Conservation (phyloP, 352 stramenopile species). For the Globisporangium rhizosaccharum region DNA sequence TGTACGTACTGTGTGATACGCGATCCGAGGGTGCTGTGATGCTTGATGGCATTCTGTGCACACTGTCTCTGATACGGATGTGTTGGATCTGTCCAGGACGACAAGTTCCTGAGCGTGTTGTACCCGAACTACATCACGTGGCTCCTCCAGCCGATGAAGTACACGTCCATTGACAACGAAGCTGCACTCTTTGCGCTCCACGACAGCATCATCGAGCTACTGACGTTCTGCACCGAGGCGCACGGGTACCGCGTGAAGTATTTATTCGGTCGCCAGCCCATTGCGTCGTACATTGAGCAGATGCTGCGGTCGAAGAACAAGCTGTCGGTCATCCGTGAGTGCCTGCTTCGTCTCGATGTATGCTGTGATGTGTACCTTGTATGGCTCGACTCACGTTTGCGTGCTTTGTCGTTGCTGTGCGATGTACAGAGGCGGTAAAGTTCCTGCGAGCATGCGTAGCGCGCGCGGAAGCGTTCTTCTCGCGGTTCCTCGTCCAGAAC, state of each 20-base stretch:
- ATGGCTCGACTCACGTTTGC: conserved; percentile 2
- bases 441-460: conserved; percentile 72
- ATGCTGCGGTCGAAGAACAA: conserved; percentile 83
- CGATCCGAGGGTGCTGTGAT: neutral
- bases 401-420: neutral
- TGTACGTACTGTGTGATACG: conserved; percentile 22
- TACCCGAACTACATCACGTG: conserved; percentile 87
- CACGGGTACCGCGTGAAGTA: conserved; percentile 87
- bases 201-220: conserved; percentile 78
- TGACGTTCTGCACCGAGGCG: conserved; percentile 82
- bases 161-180: conserved; percentile 33
- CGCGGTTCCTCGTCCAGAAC: conserved; percentile 72
- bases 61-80: neutral
- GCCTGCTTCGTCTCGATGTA: neutral
- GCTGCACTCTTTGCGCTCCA: conserved; percentile 66
- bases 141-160: conserved; percentile 78
- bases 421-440: conserved; percentile 57
- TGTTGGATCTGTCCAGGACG: conserved; percentile 33
- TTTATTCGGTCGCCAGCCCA: conserved; percentile 73
- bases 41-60: neutral
- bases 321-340: conserved; percentile 77
- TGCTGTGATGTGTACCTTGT: neutral
- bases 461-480: conserved; percentile 78
- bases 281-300: conserved; percentile 62
- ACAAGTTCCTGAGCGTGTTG: conserved; percentile 84